phyloP scores from a whole-genome alignment of 805 yeast genomes.

The Candida tibetensis region DNA sequence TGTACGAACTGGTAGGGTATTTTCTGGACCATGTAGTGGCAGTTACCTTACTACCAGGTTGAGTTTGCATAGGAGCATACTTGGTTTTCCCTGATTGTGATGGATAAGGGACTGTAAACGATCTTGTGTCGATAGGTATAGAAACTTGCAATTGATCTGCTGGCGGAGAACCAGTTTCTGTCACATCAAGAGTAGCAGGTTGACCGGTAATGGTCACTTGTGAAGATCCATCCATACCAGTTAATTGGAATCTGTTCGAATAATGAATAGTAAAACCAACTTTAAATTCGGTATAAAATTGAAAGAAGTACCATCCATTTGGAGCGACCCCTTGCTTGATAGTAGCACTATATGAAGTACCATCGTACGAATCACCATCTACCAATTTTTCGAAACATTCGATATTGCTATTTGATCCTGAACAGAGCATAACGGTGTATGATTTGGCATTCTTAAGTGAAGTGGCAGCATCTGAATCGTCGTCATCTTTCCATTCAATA shows the following conservation, averaged over 20 bases:
- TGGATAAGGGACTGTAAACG: slow-evolving; percentile 70
- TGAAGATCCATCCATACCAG: slow-evolving; percentile 72
- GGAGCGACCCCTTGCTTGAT: slow-evolving; percentile 47
- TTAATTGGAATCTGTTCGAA: slow-evolving; percentile 59
- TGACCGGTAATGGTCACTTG: slow-evolving; percentile 6
- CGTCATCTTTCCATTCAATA: slow-evolving; percentile 54
- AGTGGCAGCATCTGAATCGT: slow-evolving; percentile 44
- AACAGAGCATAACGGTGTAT: slow-evolving; percentile 58
- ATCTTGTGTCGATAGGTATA: slow-evolving; percentile 30
- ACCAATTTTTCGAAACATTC: slow-evolving; percentile 34
- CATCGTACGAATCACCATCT: slow-evolving; percentile 13
- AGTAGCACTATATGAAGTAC: slow-evolving; percentile 38
- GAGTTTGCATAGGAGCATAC: slow-evolving; percentile 91
- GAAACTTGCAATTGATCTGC: slow-evolving; percentile 32
- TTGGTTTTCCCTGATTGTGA: slow-evolving; percentile 74
- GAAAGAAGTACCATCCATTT: slow-evolving; percentile 71
- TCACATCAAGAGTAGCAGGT: slow-evolving; percentile 16
- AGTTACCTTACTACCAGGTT: slow-evolving; percentile 74
- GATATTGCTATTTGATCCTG: slow-evolving; percentile 59
- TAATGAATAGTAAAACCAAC: slow-evolving; percentile 56
- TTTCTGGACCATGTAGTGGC: slow-evolving; percentile 62
- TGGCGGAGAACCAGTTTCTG: slow-evolving; percentile 41
- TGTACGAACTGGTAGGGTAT: slow-evolving; percentile 63
- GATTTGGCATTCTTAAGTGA: slow-evolving; percentile 39
- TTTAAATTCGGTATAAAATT: slow-evolving; percentile 51